These are phyloP conservation scores for Ogataea populi-albae DNA, from an alignment of 805 yeast species.

Conservation along the genomic window DNA sequence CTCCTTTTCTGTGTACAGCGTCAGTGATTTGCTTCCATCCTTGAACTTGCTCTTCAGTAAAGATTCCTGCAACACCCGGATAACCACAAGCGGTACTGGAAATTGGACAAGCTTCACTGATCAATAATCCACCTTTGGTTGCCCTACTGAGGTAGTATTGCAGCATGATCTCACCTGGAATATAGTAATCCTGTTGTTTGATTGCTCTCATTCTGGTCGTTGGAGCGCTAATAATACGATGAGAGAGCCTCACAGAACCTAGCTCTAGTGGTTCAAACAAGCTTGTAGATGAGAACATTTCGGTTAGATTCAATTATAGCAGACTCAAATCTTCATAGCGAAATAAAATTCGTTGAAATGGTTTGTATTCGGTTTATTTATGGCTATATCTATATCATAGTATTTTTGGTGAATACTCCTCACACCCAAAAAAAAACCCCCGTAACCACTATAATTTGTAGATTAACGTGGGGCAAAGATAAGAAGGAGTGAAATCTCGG, in stretches of 20 bases:
- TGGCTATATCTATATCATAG: no score
- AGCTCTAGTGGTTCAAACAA: conserved; percentile 42
- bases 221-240: conserved; percentile 48
- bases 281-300: no score
- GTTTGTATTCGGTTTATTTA: no score
- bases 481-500: no score
- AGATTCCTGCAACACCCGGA: conserved; percentile 48
- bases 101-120: conserved; percentile 54
- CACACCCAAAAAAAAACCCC: no score
- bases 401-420: no score
- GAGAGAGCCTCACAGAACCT: conserved; percentile 34
- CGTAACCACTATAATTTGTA: no score
- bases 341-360: no score
- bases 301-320: no score
- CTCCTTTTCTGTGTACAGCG: conserved; percentile 46
- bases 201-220: conserved; percentile 43
- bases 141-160: conserved; percentile 57
- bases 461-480: no score
- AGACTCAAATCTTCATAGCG: no score
- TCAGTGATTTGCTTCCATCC: conserved; percentile 48
- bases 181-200: conserved; percentile 23
- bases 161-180: conserved; percentile 42
- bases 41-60: conserved; percentile 40
- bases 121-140: conserved; percentile 53
- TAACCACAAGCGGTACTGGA: conserved; percentile 41